A percentile compares a stretch with the other conserved stretches of the same genome.
phyloP scores from a whole-genome alignment of 805 yeast genomes.

The Kodamaea neixiangensis region DNA sequence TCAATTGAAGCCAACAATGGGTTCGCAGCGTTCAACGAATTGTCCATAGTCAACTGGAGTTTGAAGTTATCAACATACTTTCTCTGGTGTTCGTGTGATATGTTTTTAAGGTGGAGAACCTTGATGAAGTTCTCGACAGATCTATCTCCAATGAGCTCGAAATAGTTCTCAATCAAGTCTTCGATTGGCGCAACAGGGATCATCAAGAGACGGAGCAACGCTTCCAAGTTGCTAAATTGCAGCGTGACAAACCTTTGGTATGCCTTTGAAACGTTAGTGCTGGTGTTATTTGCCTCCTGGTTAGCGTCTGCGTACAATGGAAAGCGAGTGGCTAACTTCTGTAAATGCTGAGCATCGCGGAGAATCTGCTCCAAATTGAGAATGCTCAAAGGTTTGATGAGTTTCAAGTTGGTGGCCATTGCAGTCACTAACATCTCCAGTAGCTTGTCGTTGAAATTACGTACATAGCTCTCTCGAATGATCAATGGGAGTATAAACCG shows the following conservation, averaged over 20 bases:
- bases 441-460: constrained; percentile 74
- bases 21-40: constrained; percentile 29
- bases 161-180: constrained; percentile 65
- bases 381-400: constrained; percentile 68
- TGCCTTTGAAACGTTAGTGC: constrained; percentile 25
- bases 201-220: constrained; percentile 66
- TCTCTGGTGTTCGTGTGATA: constrained; percentile 30
- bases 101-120: constrained; percentile 63
- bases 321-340: constrained; percentile 49
- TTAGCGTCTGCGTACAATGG: constrained; percentile 46
- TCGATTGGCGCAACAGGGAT: constrained; percentile 62
- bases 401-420: constrained; percentile 57
- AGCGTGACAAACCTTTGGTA: constrained; percentile 45
- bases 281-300: constrained; percentile 23
- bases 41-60: constrained; percentile 31
- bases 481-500: constrained; percentile 55
- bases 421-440: constrained; percentile 63
- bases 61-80: constrained; percentile 41
- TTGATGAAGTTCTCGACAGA: constrained; percentile 64
- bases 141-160: constrained; percentile 65
- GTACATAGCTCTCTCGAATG: constrained; percentile 66
- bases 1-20: constrained; percentile 35
- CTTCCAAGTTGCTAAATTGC: constrained; percentile 51
- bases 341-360: constrained; percentile 68
- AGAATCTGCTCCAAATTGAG: constrained; percentile 66